Base-by-base conservation (phyloP, 2,329 filamentous ascomycete species). In the Lachnellula occidentalis region DNA sequence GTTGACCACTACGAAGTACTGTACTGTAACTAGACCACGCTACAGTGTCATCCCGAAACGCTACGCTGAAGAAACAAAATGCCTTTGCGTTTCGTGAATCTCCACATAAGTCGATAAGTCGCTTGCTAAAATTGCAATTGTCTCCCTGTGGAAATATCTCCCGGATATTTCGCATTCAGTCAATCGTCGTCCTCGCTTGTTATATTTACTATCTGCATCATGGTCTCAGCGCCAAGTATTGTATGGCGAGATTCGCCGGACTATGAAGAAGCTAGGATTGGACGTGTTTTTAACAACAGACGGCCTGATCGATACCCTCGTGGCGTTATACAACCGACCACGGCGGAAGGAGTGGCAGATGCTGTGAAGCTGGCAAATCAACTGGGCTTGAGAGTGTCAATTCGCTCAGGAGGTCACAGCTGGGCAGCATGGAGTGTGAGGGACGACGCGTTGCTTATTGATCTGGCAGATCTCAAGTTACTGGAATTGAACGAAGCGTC, bases 361-460 rank as follows among this genome's bases (percentile, higher is more conserved):
- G 71, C 71, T 1, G 71, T 76, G 1, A 58, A 65, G 24, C 63
- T 77, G 6, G 75, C 75, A 1, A 66, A 58, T 1, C 49, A 69
- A 27, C 50, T 64, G 7, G 60, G 66, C 6, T 69, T 64, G 56
- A 69, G 73, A 3, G 66, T 79, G 1, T 76, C 75, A 1, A 70
- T 79, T 4, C 71, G 76, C 3, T 75, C 74, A 6, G 77, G 77
- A 5, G 77, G 77, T 0, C 77, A 79, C 56, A 72, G 68, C 55
- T 78, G 74, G 73, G 74, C 76, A 0, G 76, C 71, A 0, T 79
- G 76, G 76, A 76, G 73, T 54, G 71, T 79, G 0, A 69, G 75
- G 15, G 73, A 77, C 12, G 69, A 74, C 56, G 75, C 76, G 0
- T 70, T 79, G 41, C 59, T 75, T 3, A 65, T 75, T 17, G 73